phyloP scores from a whole-genome alignment of 805 yeast species.

The Yamadazyma ubonensis region DNA sequence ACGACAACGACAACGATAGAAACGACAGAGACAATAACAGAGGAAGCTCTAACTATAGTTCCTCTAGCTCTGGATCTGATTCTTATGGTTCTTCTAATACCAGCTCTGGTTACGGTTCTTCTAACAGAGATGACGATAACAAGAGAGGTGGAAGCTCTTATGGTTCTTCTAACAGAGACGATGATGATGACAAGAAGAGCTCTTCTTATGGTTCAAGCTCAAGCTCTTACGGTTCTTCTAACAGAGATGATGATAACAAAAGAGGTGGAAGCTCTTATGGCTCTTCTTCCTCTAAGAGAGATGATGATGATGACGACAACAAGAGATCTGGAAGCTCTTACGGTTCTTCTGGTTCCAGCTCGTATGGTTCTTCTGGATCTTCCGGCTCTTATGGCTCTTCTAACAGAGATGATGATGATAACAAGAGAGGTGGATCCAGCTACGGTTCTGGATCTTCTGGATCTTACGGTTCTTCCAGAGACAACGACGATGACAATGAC shows the following conservation, averaged over 20 bases:
- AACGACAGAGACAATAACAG: slow-evolving; percentile 10
- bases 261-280: slow-evolving; percentile 15
- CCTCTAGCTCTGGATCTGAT: slow-evolving; percentile 20
- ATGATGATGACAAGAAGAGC: slow-evolving; percentile 21
- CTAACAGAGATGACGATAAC: slow-evolving; percentile 14
- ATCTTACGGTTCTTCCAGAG: slow-evolving; percentile 17
- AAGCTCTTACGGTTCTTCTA: slow-evolving; percentile 18
- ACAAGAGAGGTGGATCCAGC: slow-evolving; percentile 8
- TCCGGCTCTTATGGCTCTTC: slow-evolving; percentile 25
- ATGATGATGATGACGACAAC: slow-evolving; percentile 13
- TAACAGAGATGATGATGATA: slow-evolving; percentile 20
- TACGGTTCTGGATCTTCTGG: slow-evolving; percentile 16
- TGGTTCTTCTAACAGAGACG: slow-evolving; percentile 3
- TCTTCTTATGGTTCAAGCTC: slow-evolving; percentile 3
- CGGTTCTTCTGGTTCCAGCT: background rate
- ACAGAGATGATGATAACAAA: slow-evolving; percentile 16
- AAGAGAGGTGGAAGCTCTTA: no score
- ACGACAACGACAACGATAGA: slow-evolving; percentile 13
- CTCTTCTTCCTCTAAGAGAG: slow-evolving; percentile 14
- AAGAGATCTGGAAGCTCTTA: background rate
- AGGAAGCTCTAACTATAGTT: slow-evolving; percentile 1
- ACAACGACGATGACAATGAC: slow-evolving; percentile 11
- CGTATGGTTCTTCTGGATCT: slow-evolving; percentile 2
- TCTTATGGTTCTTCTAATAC: slow-evolving; percentile 9
- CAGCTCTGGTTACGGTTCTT: slow-evolving; percentile 10